phyloP scores from a whole-genome alignment of 2,329 filamentous ascomycete species.

The Cordyceps militaris region DNA sequence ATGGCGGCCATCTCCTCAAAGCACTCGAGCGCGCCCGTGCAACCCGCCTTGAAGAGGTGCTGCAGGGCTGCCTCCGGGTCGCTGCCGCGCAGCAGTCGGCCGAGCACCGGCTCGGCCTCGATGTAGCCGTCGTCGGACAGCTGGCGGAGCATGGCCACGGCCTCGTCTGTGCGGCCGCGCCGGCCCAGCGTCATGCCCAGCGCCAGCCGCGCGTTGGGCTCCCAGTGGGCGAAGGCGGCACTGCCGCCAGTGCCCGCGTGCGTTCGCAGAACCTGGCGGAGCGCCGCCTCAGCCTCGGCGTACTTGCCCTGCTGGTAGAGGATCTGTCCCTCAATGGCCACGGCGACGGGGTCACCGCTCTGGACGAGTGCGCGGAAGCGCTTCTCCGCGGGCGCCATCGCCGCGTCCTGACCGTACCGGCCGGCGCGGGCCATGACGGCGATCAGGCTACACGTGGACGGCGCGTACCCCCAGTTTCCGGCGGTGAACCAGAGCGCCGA shows the following conservation, averaged over 20 bases:
- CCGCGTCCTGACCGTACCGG: constrained; percentile 17
- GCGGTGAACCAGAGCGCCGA: constrained; percentile 26
- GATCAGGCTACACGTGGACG: constrained; percentile 25
- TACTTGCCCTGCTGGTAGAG: constrained; percentile 21
- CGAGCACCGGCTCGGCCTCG: constrained; percentile 24
- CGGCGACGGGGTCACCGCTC: constrained; percentile 28
- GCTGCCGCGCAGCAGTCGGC: constrained; percentile 18
- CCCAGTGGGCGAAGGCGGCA: constrained; percentile 2
- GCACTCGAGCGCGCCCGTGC: constrained; percentile 19
- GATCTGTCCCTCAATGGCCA: constrained; percentile 27
- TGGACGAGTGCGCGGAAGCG: constrained; percentile 26
- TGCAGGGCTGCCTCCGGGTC: constrained; percentile 20
- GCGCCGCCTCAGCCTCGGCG: constrained; percentile 17
- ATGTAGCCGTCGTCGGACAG: constrained; percentile 18
- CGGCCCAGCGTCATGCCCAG: constrained; percentile 4
- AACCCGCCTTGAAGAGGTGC: constrained; percentile 22
- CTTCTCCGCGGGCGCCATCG: constrained; percentile 18
- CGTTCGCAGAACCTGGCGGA: background rate
- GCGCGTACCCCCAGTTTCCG: constrained; percentile 23
- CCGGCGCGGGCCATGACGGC: constrained; percentile 18
- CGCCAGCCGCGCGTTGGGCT: constrained; percentile 5
- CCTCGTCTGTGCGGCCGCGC: constrained; percentile 18
- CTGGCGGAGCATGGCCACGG: constrained; percentile 18
- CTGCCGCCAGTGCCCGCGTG: background rate
- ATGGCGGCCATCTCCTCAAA: constrained; percentile 25